These are phyloP conservation scores for Phyllosticta citriasiana DNA, from an alignment of 2,329 filamentous ascomycete species.

Conservation along the genomic window DNA sequence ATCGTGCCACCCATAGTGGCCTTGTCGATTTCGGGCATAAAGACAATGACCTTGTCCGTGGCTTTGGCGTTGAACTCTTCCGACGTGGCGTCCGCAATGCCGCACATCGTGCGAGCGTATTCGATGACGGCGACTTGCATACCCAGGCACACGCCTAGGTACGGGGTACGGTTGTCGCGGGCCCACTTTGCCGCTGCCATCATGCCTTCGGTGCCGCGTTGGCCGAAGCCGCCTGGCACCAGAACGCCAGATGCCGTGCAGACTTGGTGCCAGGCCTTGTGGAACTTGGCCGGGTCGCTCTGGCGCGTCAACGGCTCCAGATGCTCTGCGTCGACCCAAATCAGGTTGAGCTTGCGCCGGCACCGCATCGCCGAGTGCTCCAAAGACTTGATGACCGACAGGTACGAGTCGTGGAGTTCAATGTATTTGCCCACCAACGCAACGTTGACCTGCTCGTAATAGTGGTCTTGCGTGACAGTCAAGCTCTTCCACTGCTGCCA, in stretches of 20 bases:
- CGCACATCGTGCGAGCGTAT: slow-evolving; percentile 66
- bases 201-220: slow-evolving; percentile 81
- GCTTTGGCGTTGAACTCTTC: slow-evolving; percentile 49
- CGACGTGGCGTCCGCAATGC: slow-evolving; percentile 47
- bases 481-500: slow-evolving; percentile 72
- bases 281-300: slow-evolving; percentile 59
- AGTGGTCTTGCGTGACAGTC: slow-evolving; percentile 55
- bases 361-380: slow-evolving; percentile 90
- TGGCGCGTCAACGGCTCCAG: slow-evolving; percentile 59
- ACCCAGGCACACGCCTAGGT: slow-evolving; percentile 81
- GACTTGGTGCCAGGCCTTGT: slow-evolving; percentile 77
- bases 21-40: slow-evolving; percentile 82
- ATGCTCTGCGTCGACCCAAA: slow-evolving; percentile 77
- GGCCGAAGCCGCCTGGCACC: slow-evolving; percentile 71
- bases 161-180: slow-evolving; percentile 68
- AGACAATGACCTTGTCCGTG: slow-evolving; percentile 66
- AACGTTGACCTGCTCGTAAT: slow-evolving; percentile 64
- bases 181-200: slow-evolving; percentile 80
- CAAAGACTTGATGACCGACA: slow-evolving; percentile 73
- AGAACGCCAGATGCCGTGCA: slow-evolving; percentile 60
- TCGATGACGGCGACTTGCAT: slow-evolving; percentile 93
- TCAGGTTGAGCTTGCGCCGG: slow-evolving; percentile 64
- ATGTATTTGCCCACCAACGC: slow-evolving; percentile 90
- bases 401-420: slow-evolving; percentile 73
- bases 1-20: slow-evolving; percentile 77